Evolutionary conservation across 2,329 filamentous ascomycete genomes (phyloP).

Genomic region (Nectriaceae sp.): DNA sequence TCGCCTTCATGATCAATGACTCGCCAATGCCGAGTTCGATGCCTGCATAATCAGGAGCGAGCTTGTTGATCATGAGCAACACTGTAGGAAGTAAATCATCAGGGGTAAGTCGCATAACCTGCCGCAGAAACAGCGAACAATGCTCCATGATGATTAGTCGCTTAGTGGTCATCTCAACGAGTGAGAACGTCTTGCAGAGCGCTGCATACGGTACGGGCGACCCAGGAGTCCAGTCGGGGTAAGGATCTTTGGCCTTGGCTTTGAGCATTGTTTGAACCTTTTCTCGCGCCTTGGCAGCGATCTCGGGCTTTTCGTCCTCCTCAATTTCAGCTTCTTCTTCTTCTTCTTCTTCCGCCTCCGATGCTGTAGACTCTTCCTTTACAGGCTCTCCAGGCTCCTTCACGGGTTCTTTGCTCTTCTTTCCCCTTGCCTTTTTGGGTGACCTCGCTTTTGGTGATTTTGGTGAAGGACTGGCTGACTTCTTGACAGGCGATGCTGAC

Average conservation of each 20-base stretch:
- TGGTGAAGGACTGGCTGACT: slow-evolving; percentile 21
- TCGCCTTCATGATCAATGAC: slow-evolving; percentile 97
- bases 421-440: slow-evolving; percentile 12
- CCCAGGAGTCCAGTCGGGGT: slow-evolving; percentile 90
- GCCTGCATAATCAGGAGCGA: slow-evolving; percentile 93
- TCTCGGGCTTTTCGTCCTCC: slow-evolving; percentile 67
- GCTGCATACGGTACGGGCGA: slow-evolving; percentile 92
- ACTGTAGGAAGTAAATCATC: slow-evolving; percentile 85
- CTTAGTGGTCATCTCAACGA: slow-evolving; percentile 94
- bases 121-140: slow-evolving; percentile 86
- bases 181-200: slow-evolving; percentile 89
- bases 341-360: slow-evolving; percentile 45
- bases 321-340: slow-evolving; percentile 50
- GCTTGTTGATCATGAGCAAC: slow-evolving; percentile 95
- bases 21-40: slow-evolving; percentile 98
- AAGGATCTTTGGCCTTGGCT: slow-evolving; percentile 72
- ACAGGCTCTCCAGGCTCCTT: slow-evolving; percentile 18
- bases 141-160: slow-evolving; percentile 85
- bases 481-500: slow-evolving; percentile 15
- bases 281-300: slow-evolving; percentile 74
- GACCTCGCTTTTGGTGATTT: slow-evolving; percentile 19
- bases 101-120: slow-evolving; percentile 90
- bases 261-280: slow-evolving; percentile 78
- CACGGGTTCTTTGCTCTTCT: slow-evolving; percentile 23
- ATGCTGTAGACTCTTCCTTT: slow-evolving; percentile 33